These are phyloP conservation scores for Dactylorhiza incarnata DNA, from an alignment of 106 monocot species.

Conservation along the genomic window DNA sequence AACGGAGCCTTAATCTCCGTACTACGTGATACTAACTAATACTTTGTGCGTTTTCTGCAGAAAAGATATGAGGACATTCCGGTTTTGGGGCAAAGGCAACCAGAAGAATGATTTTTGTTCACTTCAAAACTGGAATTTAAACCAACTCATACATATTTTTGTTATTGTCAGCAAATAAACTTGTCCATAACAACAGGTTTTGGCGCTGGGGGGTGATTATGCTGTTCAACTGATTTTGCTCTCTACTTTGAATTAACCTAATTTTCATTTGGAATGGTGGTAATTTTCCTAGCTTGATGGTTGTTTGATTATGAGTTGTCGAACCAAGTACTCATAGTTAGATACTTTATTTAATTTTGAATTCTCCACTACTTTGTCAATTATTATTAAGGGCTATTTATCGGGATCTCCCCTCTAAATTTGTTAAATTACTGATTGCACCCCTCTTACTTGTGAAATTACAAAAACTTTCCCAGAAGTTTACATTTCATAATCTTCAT, in stretches of 20 bases:
- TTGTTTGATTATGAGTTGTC: too few species aligned
- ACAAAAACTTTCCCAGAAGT: too few species aligned
- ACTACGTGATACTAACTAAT: background rate
- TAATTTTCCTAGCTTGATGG: too few species aligned
- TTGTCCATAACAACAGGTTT: background rate
- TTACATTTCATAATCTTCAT: too few species aligned
- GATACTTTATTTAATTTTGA: too few species aligned
- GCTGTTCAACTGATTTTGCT: background rate
- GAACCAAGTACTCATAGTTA: too few species aligned
- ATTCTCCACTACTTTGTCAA: too few species aligned
- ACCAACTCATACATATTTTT: background rate
- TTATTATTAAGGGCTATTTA: too few species aligned
- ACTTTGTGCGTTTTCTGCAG: constrained; percentile 11
- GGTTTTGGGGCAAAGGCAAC: constrained; percentile 21
- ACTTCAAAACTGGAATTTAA: background rate
- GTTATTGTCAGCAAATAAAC: background rate
- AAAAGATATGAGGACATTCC: constrained; percentile 32
- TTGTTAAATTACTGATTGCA: too few species aligned
- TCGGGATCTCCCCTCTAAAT: too few species aligned
- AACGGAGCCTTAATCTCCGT: background rate
- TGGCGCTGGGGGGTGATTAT: background rate
- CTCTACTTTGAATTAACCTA: background rate
- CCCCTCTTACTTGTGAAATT: too few species aligned
- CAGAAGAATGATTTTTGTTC: constrained; percentile 12
- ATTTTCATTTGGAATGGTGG: background rate